Percentiles rank a stretch among this genome's conserved stretches.
Evolutionary conservation across 2,329 filamentous ascomycete species (phyloP).

Genomic region (Fusarium tanahbumbuense): DNA sequence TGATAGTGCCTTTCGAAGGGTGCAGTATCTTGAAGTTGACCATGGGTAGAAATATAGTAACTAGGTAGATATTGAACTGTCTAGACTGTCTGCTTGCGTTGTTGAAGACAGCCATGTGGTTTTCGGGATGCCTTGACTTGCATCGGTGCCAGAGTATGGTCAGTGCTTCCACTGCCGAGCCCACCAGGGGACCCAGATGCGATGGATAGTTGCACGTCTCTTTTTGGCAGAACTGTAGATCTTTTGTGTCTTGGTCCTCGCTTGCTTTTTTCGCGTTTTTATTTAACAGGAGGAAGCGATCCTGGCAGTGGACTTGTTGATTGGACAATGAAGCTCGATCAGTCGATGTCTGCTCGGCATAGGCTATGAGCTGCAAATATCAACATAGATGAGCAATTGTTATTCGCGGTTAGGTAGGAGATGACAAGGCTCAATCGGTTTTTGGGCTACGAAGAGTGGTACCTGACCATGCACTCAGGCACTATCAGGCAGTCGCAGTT

Average conservation of each 20-base stretch:
- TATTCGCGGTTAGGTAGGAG: not conserved
- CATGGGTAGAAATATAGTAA: not conserved
- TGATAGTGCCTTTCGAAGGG: not conserved
- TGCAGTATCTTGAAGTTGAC: not conserved
- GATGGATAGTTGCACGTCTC: constrained; percentile 25
- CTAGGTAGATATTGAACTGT: constrained; percentile 1
- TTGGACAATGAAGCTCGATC: not conserved
- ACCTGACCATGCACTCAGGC: not conserved
- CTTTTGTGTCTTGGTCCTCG: constrained; percentile 14
- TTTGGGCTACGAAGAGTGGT: not conserved
- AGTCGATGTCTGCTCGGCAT: not conserved
- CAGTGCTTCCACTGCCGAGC: constrained; percentile 37
- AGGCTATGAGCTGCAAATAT: not conserved
- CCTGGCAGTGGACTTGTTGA: not conserved
- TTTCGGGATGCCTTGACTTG: constrained; percentile 33
- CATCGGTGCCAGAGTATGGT: constrained; percentile 37
- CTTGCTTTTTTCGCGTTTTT: not conserved
- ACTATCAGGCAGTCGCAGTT: not conserved
- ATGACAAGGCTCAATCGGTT: not conserved
- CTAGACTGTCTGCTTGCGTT: constrained; percentile 5
- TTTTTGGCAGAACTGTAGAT: constrained; percentile 33
- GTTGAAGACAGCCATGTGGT: constrained; percentile 36
- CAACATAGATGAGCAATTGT: not conserved
- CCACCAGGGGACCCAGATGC: constrained; percentile 30
- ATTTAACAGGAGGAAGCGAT: not conserved